Percentiles rank a stretch among this genome's conserved stretches.
phyloP scores from a whole-genome alignment of 1,284 basidiomycete species.

The Cryptococcus neoformans region DNA sequence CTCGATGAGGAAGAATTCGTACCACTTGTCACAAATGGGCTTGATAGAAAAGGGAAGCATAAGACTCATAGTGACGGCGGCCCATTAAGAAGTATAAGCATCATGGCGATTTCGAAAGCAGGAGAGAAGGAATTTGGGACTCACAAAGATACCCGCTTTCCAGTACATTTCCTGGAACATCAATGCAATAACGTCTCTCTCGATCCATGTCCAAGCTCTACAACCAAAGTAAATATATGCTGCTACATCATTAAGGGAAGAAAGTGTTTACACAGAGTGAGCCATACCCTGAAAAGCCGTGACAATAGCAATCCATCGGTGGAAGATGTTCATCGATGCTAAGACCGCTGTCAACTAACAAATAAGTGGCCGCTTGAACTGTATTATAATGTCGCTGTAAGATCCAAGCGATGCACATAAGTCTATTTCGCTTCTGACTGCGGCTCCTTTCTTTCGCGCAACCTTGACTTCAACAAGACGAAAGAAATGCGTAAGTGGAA shows the following conservation, averaged over 20 bases:
- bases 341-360: too few species aligned
- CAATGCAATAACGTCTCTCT: slow-evolving; percentile 1
- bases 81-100: slow-evolving; percentile 5
- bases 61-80: slow-evolving; percentile 17
- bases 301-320: slow-evolving; percentile 29
- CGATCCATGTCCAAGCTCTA: slow-evolving; percentile 16
- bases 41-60: slow-evolving; percentile 23
- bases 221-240: background rate
- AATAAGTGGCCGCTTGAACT: too few species aligned
- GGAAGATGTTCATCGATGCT: slow-evolving; percentile 25
- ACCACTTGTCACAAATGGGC: slow-evolving; percentile 17
- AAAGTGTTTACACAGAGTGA: slow-evolving; percentile 21
- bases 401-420: too few species aligned
- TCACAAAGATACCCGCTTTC: slow-evolving; percentile 19
- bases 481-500: too few species aligned
- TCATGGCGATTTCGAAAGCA: background rate
- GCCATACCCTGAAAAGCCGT: slow-evolving; percentile 23
- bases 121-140: background rate
- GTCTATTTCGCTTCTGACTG: too few species aligned
- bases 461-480: too few species aligned
- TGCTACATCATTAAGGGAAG: background rate
- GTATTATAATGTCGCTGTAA: too few species aligned
- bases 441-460: too few species aligned
- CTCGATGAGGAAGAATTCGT: slow-evolving; percentile 31
- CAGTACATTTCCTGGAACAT: slow-evolving; percentile 16